Base-by-base conservation (phyloP, 495 filamentous ascomycete species). In the Penicillium soppii region DNA sequence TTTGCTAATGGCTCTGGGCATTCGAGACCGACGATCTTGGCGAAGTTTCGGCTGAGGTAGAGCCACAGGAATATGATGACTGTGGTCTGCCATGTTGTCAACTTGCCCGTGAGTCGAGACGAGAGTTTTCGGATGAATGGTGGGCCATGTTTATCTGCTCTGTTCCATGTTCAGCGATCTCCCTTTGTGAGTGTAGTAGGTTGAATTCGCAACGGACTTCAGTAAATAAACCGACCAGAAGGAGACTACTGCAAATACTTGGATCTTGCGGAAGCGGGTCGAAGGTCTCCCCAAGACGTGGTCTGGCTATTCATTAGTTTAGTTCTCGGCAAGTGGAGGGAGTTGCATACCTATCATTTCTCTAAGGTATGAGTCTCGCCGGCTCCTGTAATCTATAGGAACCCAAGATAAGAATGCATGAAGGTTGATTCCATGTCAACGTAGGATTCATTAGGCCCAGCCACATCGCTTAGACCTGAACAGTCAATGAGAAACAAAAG, bases 281-380 rank as follows among this genome's bases (percentile, higher is more conserved):
- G 91, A 96, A 27, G 94, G 94, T 54, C 89, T 82, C 51, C 94
- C 94, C 30, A 98, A 80, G 47, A 97, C 84, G 74, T 98, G 94
- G 65, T 98, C 94, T 86, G 43, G 8, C 7, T 9, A 17, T 40
- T 21, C 19, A 15, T 35, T 39, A 25, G 21, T 9, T 7, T 41
- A 10, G 20, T 47, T 9, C 16, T 3, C 1, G 15, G 3, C 21
- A 20, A 12, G 30, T 35, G 17, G 9, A 17, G 22, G 12, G 5
- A 15, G 10, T 13, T 33, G 13, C 32, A 27, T 63, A 72, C 69
- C 69, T 66, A 72, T 72, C 69, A 72, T 72, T 12, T 61, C 55
- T 13, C 8, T 2, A 41, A 33, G 25, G 25, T 26, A 25, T 39
- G 13, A 26, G 22, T 41, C 17, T 49, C 27, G 9, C n/a, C n/a